phyloP scores from a whole-genome alignment of 1,139 yeast species.

The Magnusiomyces starmeri region DNA sequence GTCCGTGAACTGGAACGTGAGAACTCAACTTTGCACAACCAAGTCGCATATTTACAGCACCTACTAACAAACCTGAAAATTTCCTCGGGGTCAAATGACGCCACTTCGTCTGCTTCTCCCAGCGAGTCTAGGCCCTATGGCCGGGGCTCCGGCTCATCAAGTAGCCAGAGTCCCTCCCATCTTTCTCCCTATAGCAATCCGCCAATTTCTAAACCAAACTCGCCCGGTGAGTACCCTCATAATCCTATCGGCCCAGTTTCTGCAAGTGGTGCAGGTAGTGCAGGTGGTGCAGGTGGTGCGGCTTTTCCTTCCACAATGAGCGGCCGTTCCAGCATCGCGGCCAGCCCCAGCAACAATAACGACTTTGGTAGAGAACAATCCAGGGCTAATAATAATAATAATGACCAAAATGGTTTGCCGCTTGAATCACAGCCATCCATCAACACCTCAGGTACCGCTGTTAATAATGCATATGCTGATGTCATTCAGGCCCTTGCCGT shows the following conservation, averaged over 20 bases:
- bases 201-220: background rate
- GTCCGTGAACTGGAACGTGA: constrained; percentile 11
- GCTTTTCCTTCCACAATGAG: constrained; percentile 4
- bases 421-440: background rate
- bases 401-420: no score
- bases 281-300: no score
- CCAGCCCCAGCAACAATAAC: background rate
- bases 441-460: constrained; percentile 6
- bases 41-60: constrained; percentile 12
- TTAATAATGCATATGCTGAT: constrained; percentile 12
- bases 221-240: background rate
- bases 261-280: no score
- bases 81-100: constrained; percentile 1
- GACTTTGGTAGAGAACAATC: background rate
- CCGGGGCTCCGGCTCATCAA: background rate
- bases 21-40: no score
- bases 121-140: background rate
- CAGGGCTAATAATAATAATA: no score
- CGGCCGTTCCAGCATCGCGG: background rate
- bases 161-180: background rate
- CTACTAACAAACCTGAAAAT: constrained; percentile 9
- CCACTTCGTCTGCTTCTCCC: background rate
- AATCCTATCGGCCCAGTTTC: constrained; percentile 7
- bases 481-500: constrained; percentile 14
- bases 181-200: background rate